Evolutionary conservation across 768 basidiomycete species (phyloP), one percentile per base, ranked within the genome.

Genomic region (Suillus bovinus): DNA sequence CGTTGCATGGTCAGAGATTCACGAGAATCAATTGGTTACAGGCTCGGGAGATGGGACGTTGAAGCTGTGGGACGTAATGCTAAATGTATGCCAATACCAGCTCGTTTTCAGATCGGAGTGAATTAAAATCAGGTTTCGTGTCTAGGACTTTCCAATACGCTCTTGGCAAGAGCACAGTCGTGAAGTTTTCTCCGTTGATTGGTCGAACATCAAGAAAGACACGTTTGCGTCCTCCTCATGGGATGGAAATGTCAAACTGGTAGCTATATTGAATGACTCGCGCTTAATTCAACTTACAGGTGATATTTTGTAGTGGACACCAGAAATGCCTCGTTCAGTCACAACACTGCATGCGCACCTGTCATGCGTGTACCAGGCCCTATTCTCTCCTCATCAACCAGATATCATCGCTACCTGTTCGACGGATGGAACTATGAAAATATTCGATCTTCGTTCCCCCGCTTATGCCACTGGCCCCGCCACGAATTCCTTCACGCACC

Each of bases 101-200:
- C 36, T 33, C 9, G 24, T 11, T 5, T 34, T 36, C 31, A 22
- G 24, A 49, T 22, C 22, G 60, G 54, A 58, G 58, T 65, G 56
- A 67, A 68, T 63, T 68, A 70, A 72, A 73, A 72, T 64, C 10
- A 6, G 20, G 38, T 17, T 39, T 39, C 16, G 24, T 27, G 10
- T 64, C 8, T 76, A 98, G 94, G 90, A 94, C 68, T 84, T 89
- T 59, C 96, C 96, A 1, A 90, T 98, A 66, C 86, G 88, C 64
- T 86, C 85, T 55, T 99, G 96, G 96, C 90, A 93, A 68, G 96
- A 99, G 75, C 96, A 99, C 75, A 86, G 88, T 14, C 86, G 89
- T 56, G 96, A 99, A 73, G 93, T 95, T 8, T 95, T 93, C 79
- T 90, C 90, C 13, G 86, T 98, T 6, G 93, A 99, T 74, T 99